Percentiles rank a stretch among this genome's conserved stretches.
Conservation (phyloP, 192 early-diverging fungal species). For the Anaeromyces robustus region DNA sequence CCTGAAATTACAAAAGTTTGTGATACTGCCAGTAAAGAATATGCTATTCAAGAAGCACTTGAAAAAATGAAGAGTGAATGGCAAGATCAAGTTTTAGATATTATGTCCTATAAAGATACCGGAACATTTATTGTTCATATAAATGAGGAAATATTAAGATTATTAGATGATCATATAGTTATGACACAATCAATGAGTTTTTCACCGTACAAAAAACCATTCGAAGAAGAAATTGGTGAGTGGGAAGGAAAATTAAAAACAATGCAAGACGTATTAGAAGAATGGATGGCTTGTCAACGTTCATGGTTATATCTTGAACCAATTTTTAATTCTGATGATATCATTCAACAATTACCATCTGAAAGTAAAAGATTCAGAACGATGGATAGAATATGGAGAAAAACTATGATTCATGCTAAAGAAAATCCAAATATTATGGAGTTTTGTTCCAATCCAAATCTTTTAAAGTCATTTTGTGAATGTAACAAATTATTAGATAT, state of each 20-base stretch:
- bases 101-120: conserved; percentile 44
- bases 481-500: conserved; percentile 46
- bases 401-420: conserved; percentile 33
- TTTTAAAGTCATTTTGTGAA: conserved; percentile 37
- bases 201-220: conserved; percentile 41
- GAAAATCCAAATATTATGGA: conserved; percentile 34
- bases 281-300: conserved; percentile 40
- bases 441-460: conserved; percentile 33
- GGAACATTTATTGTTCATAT: conserved; percentile 40
- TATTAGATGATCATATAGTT: conserved; percentile 43
- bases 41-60: conserved; percentile 37
- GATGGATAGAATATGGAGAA: conserved; percentile 41
- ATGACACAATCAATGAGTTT: conserved; percentile 50
- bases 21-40: conserved; percentile 41
- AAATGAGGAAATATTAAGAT: conserved; percentile 30
- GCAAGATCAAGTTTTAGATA: conserved; percentile 30
- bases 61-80: conserved; percentile 47
- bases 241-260: conserved; percentile 41
- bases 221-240: conserved; percentile 29
- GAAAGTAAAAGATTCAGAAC: conserved; percentile 44
- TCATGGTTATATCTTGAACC: conserved; percentile 45
- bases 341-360: conserved; percentile 33
- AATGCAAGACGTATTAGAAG: conserved; percentile 41
- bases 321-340: conserved; percentile 42
- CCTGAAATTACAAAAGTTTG: conserved; percentile 39